Percentiles rank a stretch among this genome's conserved stretches.
phyloP scores from a whole-genome alignment of 768 basidiomycete genomes.

The Psilocybe tampanensis region DNA sequence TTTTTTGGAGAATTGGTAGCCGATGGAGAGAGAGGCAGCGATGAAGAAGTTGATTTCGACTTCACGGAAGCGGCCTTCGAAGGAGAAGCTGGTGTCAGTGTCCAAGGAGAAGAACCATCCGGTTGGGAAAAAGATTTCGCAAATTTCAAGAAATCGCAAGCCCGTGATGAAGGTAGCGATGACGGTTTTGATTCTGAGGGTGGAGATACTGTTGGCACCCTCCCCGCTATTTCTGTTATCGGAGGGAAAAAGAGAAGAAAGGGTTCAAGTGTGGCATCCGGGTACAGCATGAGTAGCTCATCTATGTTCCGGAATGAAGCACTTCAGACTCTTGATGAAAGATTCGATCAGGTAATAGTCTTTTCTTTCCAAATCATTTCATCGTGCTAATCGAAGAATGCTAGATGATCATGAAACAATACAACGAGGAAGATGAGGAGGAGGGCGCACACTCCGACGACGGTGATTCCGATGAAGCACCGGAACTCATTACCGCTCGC shows the following conservation, averaged over 20 bases:
- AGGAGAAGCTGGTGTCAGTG: constrained; percentile 22
- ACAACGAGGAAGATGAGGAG: constrained; percentile 62
- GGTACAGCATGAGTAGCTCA: constrained; percentile 97
- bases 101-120: constrained; percentile 37
- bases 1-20: constrained; percentile 76
- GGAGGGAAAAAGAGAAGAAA: constrained; percentile 76
- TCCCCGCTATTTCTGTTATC: constrained; percentile 76
- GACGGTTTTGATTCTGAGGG: constrained; percentile 66
- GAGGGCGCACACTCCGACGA: constrained; percentile 30
- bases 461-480: constrained; percentile 59
- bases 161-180: constrained; percentile 43
- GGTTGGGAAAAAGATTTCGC: constrained; percentile 84
- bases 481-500: constrained; percentile 77
- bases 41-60: constrained; percentile 66
- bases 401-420: constrained; percentile 82
- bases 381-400: neutral
- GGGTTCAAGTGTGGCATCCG: constrained; percentile 83
- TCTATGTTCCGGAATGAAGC: constrained; percentile 94
- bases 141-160: constrained; percentile 74
- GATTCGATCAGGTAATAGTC: constrained; percentile 82
- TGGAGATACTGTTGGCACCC: constrained; percentile 77
- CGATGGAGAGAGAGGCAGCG: constrained; percentile 66
- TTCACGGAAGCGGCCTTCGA: constrained; percentile 58
- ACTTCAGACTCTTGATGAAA: constrained; percentile 85
- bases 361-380: neutral